Conservation (phyloP, 352 stramenopile genomes). For the Plasmopara viticola region DNA sequence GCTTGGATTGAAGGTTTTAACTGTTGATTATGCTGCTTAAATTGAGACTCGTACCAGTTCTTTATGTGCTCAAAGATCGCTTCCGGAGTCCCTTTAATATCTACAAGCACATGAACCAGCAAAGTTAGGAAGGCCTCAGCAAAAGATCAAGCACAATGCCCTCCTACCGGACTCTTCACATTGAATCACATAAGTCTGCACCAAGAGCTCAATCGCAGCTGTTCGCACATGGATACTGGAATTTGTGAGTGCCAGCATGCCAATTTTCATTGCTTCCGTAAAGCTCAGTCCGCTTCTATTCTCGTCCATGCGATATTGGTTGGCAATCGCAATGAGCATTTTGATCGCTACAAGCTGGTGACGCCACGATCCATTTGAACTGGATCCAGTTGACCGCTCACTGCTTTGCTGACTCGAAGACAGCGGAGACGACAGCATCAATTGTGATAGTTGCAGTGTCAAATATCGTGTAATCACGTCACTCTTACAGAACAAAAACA, state of each 20-base stretch:
- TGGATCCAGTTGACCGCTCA: too few relatives aligned
- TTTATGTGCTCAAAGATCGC: conserved; percentile 73
- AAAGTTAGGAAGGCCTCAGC: background rate
- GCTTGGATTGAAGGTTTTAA: too few relatives aligned
- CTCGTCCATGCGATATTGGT: conserved; percentile 71
- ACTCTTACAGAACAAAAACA: conserved; percentile 83
- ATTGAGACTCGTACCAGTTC: conserved; percentile 62
- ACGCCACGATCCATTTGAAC: conserved; percentile 40
- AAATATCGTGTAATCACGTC: background rate
- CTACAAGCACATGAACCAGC: conserved; percentile 14
- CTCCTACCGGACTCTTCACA: conserved; percentile 65
- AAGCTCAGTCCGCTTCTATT: conserved; percentile 4
- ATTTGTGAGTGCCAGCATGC: conserved; percentile 55
- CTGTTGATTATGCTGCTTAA: conserved; percentile 59
- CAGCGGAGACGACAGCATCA: too few relatives aligned
- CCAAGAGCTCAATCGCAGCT: conserved; percentile 58
- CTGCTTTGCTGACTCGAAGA: too few relatives aligned
- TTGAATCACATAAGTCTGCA: conserved; percentile 65
- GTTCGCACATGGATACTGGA: conserved; percentile 72
- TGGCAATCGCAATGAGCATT: conserved; percentile 69
- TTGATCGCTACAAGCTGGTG: conserved; percentile 72
- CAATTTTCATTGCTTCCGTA: conserved; percentile 22
- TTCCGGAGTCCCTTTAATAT: conserved; percentile 46
- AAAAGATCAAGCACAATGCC: background rate
- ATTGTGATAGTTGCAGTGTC: too few relatives aligned